A percentile compares a stretch with the other conserved stretches of the same genome.
phyloP scores from a whole-genome alignment of 768 basidiomycete genomes.

The Tephrocybe sp. region DNA sequence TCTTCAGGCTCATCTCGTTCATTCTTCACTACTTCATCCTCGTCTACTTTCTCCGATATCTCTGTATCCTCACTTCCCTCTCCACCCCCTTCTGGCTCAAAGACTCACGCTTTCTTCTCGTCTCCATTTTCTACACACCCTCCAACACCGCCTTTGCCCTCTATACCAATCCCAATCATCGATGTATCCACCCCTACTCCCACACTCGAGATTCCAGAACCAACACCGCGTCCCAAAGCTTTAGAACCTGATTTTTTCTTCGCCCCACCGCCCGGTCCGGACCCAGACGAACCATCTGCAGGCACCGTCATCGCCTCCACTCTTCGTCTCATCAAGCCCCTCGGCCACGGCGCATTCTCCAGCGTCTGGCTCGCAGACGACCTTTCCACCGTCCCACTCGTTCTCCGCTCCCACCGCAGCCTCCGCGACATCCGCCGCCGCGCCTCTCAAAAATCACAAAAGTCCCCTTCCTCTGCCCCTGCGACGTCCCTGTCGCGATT shows the following conservation, averaged over 20 bases:
- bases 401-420: constrained; percentile 37
- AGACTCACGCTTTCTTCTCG: constrained; percentile 49
- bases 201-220: constrained; percentile 1
- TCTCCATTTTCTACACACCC: constrained; percentile 39
- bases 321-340: constrained; percentile 46
- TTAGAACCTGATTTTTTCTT: constrained; percentile 9
- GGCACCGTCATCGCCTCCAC: constrained; percentile 19
- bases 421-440: constrained; percentile 35
- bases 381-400: constrained; percentile 42
- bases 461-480: neutral
- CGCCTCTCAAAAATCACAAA: constrained; percentile 14
- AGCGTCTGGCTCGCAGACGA: constrained; percentile 72
- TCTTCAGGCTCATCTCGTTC: constrained; percentile 25
- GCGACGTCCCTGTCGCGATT: constrained; percentile 5
- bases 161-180: constrained; percentile 18
- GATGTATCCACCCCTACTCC: constrained; percentile 12
- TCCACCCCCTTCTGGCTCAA: constrained; percentile 30
- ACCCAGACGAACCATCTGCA: neutral
- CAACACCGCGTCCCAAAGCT: constrained; percentile 16
- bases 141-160: constrained; percentile 26
- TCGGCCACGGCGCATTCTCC: constrained; percentile 75
- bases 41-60: constrained; percentile 38
- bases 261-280: too few relatives aligned
- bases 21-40: constrained; percentile 27
- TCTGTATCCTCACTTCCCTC: constrained; percentile 25